Conservation (phyloP, 805 yeast genomes). For the Myxozyma sirexii region DNA sequence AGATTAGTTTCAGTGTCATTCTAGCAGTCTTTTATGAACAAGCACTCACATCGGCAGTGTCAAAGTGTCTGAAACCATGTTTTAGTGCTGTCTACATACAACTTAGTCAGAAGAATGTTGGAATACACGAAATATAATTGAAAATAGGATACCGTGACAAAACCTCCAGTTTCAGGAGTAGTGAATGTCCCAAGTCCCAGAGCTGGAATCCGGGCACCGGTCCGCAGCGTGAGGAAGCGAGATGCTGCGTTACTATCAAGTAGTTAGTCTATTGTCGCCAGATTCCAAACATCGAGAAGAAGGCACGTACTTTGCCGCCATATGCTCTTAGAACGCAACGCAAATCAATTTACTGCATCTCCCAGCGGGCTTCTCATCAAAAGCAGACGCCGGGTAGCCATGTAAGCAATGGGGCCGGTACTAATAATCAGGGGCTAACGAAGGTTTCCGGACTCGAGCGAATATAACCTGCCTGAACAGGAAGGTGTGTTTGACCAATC, state of each 20-base stretch:
- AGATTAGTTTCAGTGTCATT: neutral
- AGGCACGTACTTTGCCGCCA: too few relatives aligned
- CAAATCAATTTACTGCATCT: too few relatives aligned
- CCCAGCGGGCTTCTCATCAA: too few relatives aligned
- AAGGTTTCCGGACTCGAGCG: too few relatives aligned
- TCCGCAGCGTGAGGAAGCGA: constrained; percentile 48
- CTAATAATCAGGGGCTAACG: too few relatives aligned
- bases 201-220: constrained; percentile 64
- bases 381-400: too few relatives aligned
- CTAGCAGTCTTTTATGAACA: neutral
- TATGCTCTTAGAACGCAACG: too few relatives aligned
- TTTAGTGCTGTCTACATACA: constrained; percentile 46
- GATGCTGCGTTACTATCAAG: constrained; percentile 32
- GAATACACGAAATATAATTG: too few relatives aligned
- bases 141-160: constrained; percentile 61
- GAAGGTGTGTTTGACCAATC: neutral
- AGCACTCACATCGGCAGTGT: constrained; percentile 55
- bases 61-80: constrained; percentile 75
- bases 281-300: neutral
- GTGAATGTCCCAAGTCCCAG: constrained; percentile 80
- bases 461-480: too few relatives aligned
- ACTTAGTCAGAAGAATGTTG: too few relatives aligned
- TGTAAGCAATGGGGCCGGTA: too few relatives aligned
- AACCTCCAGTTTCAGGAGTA: constrained; percentile 54
- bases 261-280: neutral